phyloP scores from a whole-genome alignment of 345 rosid genomes.

The Lepidium africanum region DNA sequence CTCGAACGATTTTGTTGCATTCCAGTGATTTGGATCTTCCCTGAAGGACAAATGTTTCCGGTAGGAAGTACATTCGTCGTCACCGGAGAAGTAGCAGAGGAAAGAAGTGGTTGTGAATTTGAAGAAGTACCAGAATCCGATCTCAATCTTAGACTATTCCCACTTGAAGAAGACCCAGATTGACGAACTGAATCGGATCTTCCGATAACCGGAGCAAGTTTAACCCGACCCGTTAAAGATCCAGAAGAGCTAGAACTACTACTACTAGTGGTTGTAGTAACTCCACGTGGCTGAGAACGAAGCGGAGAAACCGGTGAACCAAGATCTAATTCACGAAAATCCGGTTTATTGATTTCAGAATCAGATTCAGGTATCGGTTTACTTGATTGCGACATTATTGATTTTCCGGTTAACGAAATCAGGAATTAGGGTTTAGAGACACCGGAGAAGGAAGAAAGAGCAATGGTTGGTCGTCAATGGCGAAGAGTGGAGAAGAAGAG shows the following conservation, averaged over 20 bases:
- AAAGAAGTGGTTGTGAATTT: conserved; percentile 35
- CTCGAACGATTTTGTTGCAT: conserved; percentile 51
- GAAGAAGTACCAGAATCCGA: conserved; percentile 51
- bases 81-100: conserved; percentile 73
- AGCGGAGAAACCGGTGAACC: conserved; percentile 97
- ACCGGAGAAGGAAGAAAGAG: conserved; percentile 12
- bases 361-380: conserved; percentile 39
- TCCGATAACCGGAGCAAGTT: conserved; percentile 21
- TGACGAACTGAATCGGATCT: conserved; percentile 41
- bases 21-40: conserved; percentile 66
- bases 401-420: background rate
- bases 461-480: conserved; percentile 38
- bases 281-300: conserved; percentile 46
- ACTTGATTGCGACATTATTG: conserved; percentile 53
- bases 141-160: conserved; percentile 36
- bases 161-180: conserved; percentile 25
- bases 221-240: conserved; percentile 56
- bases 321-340: conserved; percentile 89
- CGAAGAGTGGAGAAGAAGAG: conserved; percentile 22
- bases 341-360: conserved; percentile 78
- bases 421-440: background rate
- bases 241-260: conserved; percentile 79
- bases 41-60: conserved; percentile 89
- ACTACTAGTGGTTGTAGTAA: conserved; percentile 43
- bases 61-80: conserved; percentile 51